Percentiles rank a stretch among this genome's conserved stretches.
These are phyloP conservation scores for Haplographium delicatum DNA, from an alignment of 495 filamentous ascomycete species.

Conservation along the genomic window DNA sequence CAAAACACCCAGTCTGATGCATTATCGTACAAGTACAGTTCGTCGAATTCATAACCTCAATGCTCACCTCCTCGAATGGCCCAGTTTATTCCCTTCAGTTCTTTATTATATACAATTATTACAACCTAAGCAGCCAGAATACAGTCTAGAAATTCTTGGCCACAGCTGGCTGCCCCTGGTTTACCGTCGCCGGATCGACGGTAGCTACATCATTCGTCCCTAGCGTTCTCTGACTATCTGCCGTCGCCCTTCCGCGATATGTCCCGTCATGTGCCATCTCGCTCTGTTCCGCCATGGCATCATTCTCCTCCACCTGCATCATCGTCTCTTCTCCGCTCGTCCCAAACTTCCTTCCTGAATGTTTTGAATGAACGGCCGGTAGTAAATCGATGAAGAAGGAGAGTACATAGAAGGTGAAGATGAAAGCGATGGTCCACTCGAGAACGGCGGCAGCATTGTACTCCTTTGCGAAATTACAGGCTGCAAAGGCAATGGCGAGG, in stretches of 20 bases:
- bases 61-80: no score
- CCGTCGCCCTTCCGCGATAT: constrained; percentile 2
- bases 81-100: no score
- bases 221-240: constrained; percentile 14
- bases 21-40: no score
- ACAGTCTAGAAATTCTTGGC: constrained; percentile 15
- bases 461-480: constrained; percentile 24
- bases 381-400: constrained; percentile 85
- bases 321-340: constrained; percentile 8
- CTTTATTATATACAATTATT: no score
- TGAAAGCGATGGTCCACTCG: constrained; percentile 81
- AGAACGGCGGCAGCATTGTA: constrained; percentile 43
- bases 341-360: neutral
- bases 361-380: constrained; percentile 66
- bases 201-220: constrained; percentile 4
- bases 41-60: no score
- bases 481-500: constrained; percentile 53
- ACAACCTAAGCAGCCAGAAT: no score
- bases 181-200: constrained; percentile 10
- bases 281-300: constrained; percentile 1
- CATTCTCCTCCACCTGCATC: constrained; percentile 24
- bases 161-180: neutral
- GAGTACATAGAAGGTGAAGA: constrained; percentile 86
- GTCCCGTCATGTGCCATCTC: neutral
- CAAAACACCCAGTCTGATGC: no score